These are phyloP conservation scores for Rhodofomes roseus DNA, from an alignment of 1,284 basidiomycete genomes.

Conservation along the genomic window DNA sequence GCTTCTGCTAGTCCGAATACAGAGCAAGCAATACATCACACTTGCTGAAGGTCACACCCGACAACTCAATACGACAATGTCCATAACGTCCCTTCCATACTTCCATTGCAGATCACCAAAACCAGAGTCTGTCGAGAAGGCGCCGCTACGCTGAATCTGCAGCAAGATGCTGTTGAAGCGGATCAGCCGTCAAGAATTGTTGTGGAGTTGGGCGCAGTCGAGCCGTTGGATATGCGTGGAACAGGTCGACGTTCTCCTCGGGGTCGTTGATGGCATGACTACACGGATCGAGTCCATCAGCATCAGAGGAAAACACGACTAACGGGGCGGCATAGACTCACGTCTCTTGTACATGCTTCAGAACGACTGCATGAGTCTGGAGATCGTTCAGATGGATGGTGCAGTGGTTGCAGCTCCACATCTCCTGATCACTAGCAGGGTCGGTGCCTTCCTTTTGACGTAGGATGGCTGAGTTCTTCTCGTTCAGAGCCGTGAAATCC, in stretches of 20 bases:
- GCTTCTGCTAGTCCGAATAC: too few relatives aligned
- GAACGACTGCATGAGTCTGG: neutral
- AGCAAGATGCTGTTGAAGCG: too few relatives aligned
- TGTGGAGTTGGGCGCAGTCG: neutral
- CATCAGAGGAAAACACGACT: neutral
- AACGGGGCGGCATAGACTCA: neutral
- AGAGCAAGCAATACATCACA: too few relatives aligned
- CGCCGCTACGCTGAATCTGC: too few relatives aligned
- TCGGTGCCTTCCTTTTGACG: neutral
- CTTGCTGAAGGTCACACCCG: too few relatives aligned
- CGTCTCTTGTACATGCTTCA: neutral
- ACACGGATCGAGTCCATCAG: neutral
- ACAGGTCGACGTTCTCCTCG: neutral
- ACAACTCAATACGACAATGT: too few relatives aligned
- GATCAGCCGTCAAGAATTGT: neutral
- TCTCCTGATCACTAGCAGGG: neutral
- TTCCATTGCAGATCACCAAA: too few relatives aligned
- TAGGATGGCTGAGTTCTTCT: neutral
- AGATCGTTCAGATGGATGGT: neutral
- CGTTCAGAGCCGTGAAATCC: neutral
- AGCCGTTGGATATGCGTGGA: neutral
- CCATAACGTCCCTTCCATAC: too few relatives aligned
- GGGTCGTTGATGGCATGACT: neutral
- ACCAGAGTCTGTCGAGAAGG: too few relatives aligned
- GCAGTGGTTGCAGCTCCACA: constrained; percentile 1